Evolutionary conservation across 345 rosid species (phyloP).

Genomic region (Citrus sp.): DNA sequence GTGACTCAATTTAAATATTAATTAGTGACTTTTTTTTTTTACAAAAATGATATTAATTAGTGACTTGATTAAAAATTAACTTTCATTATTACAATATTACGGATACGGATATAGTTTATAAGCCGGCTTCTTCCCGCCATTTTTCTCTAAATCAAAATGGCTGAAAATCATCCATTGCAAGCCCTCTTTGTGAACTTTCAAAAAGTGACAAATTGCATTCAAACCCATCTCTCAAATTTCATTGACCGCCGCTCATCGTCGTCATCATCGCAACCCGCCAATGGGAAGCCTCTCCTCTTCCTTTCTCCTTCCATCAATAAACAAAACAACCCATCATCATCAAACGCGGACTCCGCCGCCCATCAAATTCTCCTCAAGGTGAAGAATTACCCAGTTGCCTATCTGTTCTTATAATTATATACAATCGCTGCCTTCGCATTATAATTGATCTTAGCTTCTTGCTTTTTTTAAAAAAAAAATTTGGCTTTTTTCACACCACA

Average conservation of each 20-base stretch:
- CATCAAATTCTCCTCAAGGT: constrained; percentile 46
- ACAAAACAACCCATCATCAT: constrained; percentile 17
- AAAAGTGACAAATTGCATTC: constrained; percentile 50
- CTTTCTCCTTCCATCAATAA: constrained; percentile 24
- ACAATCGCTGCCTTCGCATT: background rate
- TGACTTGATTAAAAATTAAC: background rate
- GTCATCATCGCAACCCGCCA: background rate
- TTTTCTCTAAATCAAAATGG: constrained; percentile 24
- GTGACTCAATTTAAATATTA: too few relatives aligned
- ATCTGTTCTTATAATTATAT: background rate
- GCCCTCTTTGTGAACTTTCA: constrained; percentile 40
- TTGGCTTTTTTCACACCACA: background rate
- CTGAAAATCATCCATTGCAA: constrained; percentile 51
- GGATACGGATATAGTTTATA: background rate
- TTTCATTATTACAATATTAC: background rate
- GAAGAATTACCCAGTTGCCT: background rate
- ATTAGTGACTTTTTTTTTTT: too few relatives aligned
- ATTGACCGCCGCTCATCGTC: constrained; percentile 7
- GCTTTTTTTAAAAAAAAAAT: too few relatives aligned
- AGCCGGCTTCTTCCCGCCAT: constrained; percentile 4
- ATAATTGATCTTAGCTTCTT: background rate
- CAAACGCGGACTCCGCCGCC: constrained; percentile 9
- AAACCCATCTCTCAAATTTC: constrained; percentile 56
- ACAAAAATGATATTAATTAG: too few relatives aligned
- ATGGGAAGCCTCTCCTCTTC: constrained; percentile 31